A percentile compares a stretch with the other conserved stretches of the same genome.
Evolutionary conservation across 345 rosid genomes (phyloP).

Genomic region (Moringa oleifera): DNA sequence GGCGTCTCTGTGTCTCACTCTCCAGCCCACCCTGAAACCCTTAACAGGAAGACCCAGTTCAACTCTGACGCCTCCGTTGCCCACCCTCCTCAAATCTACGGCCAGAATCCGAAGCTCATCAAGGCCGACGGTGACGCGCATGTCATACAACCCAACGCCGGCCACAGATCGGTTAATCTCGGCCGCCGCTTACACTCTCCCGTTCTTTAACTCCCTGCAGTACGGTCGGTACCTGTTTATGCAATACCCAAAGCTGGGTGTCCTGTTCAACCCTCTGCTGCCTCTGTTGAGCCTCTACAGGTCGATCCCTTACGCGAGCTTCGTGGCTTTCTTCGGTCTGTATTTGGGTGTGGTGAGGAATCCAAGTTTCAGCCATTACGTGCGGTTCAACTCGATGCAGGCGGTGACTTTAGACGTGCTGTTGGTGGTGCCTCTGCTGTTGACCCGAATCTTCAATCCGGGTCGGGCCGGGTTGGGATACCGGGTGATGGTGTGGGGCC

Average conservation of each 20-base stretch:
- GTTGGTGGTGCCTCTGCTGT: slow-evolving; percentile 58
- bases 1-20: slow-evolving; percentile 36
- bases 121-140: slow-evolving; percentile 21
- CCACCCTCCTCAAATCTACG: slow-evolving; percentile 11
- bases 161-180: slow-evolving; percentile 76
- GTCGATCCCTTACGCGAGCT: slow-evolving; percentile 78
- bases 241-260: slow-evolving; percentile 47
- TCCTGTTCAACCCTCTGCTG: slow-evolving; percentile 61
- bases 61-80: slow-evolving; percentile 9
- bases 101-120: slow-evolving; percentile 8
- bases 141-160: slow-evolving; percentile 64
- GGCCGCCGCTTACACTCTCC: slow-evolving; percentile 71
- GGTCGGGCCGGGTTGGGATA: slow-evolving; percentile 58
- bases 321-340: slow-evolving; percentile 83
- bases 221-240: slow-evolving; percentile 78
- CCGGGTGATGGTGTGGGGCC: slow-evolving; percentile 68
- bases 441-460: slow-evolving; percentile 61
- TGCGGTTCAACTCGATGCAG: slow-evolving; percentile 87
- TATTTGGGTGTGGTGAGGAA: slow-evolving; percentile 83
- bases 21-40: slow-evolving; percentile 27
- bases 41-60: slow-evolving; percentile 10
- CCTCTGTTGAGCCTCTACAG: slow-evolving; percentile 66
- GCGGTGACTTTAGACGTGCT: slow-evolving; percentile 85
- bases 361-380: slow-evolving; percentile 59
- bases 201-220: slow-evolving; percentile 81